Percentiles rank a stretch among this genome's conserved stretches.
phyloP scores from a whole-genome alignment of 192 early-diverging fungal genomes.

The Gigaspora rosea region DNA sequence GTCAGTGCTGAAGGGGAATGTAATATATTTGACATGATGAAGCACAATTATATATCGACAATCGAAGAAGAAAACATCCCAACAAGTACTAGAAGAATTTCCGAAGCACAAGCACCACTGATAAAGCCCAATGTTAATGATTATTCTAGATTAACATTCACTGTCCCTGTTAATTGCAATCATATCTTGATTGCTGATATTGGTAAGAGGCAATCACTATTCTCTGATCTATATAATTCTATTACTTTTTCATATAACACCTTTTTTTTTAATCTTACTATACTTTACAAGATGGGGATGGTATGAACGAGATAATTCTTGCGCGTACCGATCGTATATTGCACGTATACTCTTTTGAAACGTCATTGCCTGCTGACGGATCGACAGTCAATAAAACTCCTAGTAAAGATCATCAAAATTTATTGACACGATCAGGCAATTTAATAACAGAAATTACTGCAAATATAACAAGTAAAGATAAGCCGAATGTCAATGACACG shows the following conservation, averaged over 20 bases:
- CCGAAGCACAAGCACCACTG: not conserved
- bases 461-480: not conserved
- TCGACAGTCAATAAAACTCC: not conserved
- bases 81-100: conserved; percentile 1
- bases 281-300: conserved; percentile 49
- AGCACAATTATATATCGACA: not conserved
- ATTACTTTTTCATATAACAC: not conserved
- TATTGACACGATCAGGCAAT: not conserved
- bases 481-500: conserved; percentile 7
- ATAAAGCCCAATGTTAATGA: conserved; percentile 9
- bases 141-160: conserved; percentile 45
- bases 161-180: conserved; percentile 61
- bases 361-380: conserved; percentile 9
- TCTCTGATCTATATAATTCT: not conserved
- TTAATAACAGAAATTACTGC: not conserved
- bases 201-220: conserved; percentile 37
- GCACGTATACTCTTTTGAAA: conserved; percentile 50
- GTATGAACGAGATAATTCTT: conserved; percentile 54
- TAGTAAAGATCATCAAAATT: not conserved
- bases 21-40: conserved; percentile 55
- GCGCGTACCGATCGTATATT: conserved; percentile 60
- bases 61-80: conserved; percentile 32
- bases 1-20: conserved; percentile 59
- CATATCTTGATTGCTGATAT: conserved; percentile 58
- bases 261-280: too few species aligned